Evolutionary conservation across 2,329 filamentous ascomycete genomes (phyloP), one percentile per base, ranked within the genome.

Genomic region (Phyllosticta ampelicida): DNA sequence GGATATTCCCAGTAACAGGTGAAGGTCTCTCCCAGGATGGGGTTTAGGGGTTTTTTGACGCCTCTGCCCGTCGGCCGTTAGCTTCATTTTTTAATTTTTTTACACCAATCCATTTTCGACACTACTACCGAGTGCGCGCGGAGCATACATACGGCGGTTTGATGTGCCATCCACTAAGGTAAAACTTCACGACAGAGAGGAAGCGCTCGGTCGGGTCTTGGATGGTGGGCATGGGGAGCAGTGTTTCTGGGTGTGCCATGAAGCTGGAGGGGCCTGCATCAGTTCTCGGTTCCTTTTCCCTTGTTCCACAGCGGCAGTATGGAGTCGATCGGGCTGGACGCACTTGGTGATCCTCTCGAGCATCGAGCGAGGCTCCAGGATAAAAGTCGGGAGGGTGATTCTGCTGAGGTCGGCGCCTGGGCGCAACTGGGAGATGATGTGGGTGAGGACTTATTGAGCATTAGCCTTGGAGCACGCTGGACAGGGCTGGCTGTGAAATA

Each of bases 261-360:
- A 99, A 99, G 78, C 91, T 96, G 70, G 60, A 56, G 49, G 21
- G 53, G 51, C 11, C 53, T 48, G 50, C 55, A 65, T 71, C 55
- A 66, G 58, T 19, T 54, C 18, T 44, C 48, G 18, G 20, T 28
- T 44, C 44, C 51, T 36, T 9, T 36, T 54, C 16, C 63, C 48
- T 65, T 65, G 51, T 52, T 54, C 48, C 36, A 50, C 36, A 23
- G n/a, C 19, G 10, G 53, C n/a, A n/a, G 36, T 44, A 36, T n/a
- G 36, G 54, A 30, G 52, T 18, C 51, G 44, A 36, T 53, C 28
- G 13, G 51, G 11, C 36, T 56, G 48, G 13, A 77, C 84, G 64
- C 77, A 96, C 91, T 99, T 99, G 68, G 94, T 99, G 71, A 99
- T 99, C 66, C 94, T 85, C 76, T 99, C 94, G 66, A 99, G 78